Base-by-base conservation (phyloP, 805 yeast species). In the Wickerhamiella siamensis region DNA sequence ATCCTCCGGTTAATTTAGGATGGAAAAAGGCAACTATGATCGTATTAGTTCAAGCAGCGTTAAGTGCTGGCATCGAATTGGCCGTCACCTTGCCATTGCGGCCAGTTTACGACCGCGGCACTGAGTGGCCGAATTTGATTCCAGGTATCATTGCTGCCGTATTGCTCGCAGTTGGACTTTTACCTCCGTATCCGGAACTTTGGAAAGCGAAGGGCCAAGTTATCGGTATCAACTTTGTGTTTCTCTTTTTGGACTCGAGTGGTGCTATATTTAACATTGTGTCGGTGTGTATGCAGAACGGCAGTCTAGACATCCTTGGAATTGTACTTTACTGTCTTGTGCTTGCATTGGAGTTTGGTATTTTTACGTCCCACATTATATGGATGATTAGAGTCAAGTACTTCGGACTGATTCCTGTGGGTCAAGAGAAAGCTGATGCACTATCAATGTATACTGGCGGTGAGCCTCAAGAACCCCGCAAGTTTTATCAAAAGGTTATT, bases 111-210 rank as follows among this genome's bases (percentile, higher is more conserved):
- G 59, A 59, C 21, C 65, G 70, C 5, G 79, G 74, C 4, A 57
- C 51, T 12, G 62, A 62, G 19, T 83, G 95, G 93, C 95, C 96
- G 2, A 67, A 76, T 51, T 59, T 84, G 27, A 67, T 87, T 24
- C 71, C 86, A 51, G 96, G 96, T 12, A 71, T 83, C 22, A 47
- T 83, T 15, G 94, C 96, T 0, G 74, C 91, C 1, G 65, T 87
- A 0, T 56, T 83, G 16, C 63, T 88, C 6, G 91, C 81, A 0
- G 55, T 71, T 2, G 97, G 97, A 0, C 66, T 88, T 29, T 48
- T 88, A 0, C 96, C 96, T 0, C 95, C 96, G 4, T 88, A 87
- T 57, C 76, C 75, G 51, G 96, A 88, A 57, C 62, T 88, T 20
- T 71, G 75, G 26, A 82, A 83, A 54, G 68, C 95, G 48, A 59